Conservation (phyloP, 148 eudicot species). For the Tetragonia tetragonoides region DNA sequence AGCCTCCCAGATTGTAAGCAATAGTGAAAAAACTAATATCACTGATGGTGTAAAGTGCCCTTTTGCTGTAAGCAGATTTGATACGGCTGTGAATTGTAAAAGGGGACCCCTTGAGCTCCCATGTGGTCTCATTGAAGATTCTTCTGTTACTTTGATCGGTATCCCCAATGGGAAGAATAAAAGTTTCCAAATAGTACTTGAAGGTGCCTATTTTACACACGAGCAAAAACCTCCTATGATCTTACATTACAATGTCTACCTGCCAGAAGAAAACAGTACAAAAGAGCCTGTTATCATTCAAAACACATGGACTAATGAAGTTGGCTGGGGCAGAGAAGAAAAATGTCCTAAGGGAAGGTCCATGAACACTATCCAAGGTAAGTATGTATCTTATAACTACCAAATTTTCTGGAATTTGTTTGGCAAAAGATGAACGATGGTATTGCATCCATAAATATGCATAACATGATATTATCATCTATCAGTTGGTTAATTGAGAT, state of each 20-base stretch:
- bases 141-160: slow-evolving; percentile 79
- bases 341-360: slow-evolving; percentile 64
- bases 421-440: neutral
- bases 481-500: neutral
- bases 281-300: slow-evolving; percentile 65
- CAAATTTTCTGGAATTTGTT: neutral
- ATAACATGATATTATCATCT: neutral
- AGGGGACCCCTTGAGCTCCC: slow-evolving; percentile 38
- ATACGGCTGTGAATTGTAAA: slow-evolving; percentile 24
- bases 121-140: slow-evolving; percentile 86
- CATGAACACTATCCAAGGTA: slow-evolving; percentile 44
- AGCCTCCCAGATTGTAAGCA: neutral
- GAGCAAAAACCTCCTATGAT: slow-evolving; percentile 59
- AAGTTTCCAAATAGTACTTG: slow-evolving; percentile 68
- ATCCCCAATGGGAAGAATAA: slow-evolving; percentile 57
- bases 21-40: slow-evolving; percentile 8
- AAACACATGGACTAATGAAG: slow-evolving; percentile 73
- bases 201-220: slow-evolving; percentile 47
- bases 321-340: slow-evolving; percentile 83
- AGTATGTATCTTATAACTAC: neutral
- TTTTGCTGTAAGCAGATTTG: slow-evolving; percentile 28
- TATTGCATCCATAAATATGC: neutral
- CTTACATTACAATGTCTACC: slow-evolving; percentile 55
- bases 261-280: slow-evolving; percentile 76
- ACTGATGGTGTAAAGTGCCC: slow-evolving; percentile 26